Conservation (phyloP, 768 basidiomycete genomes). For the Leccinellum rugosiceps region DNA sequence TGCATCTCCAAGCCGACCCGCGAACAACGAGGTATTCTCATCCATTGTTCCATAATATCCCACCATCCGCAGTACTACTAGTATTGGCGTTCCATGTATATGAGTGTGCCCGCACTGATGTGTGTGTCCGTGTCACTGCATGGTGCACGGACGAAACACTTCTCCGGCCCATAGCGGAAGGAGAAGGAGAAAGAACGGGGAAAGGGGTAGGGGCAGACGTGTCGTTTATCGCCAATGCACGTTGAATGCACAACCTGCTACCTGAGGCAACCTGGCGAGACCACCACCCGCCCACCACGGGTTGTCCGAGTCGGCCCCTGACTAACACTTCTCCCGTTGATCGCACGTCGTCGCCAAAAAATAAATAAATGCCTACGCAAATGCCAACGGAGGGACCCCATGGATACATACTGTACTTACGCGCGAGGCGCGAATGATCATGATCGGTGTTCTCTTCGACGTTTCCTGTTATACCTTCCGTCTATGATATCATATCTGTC, state of each 20-base stretch:
- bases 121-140: neutral
- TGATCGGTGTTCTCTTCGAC: neutral
- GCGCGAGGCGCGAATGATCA: neutral
- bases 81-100: neutral
- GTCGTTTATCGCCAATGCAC: too few relatives aligned
- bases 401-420: neutral
- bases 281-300: neutral
- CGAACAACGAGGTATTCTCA: neutral
- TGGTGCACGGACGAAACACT: too few relatives aligned
- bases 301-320: neutral
- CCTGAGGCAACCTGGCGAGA: neutral
- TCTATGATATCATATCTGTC: neutral
- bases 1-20: neutral
- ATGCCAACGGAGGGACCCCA: too few relatives aligned
- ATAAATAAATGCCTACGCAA: neutral
- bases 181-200: neutral
- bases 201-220: too few relatives aligned
- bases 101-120: neutral
- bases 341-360: neutral
- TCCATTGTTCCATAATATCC: neutral
- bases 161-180: neutral
- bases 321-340: slow-evolving; percentile 3
- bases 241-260: neutral
- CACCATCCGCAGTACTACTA: neutral
- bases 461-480: neutral